Conservation (phyloP, 306 rosid genomes). For the Vachellia collinsii region DNA sequence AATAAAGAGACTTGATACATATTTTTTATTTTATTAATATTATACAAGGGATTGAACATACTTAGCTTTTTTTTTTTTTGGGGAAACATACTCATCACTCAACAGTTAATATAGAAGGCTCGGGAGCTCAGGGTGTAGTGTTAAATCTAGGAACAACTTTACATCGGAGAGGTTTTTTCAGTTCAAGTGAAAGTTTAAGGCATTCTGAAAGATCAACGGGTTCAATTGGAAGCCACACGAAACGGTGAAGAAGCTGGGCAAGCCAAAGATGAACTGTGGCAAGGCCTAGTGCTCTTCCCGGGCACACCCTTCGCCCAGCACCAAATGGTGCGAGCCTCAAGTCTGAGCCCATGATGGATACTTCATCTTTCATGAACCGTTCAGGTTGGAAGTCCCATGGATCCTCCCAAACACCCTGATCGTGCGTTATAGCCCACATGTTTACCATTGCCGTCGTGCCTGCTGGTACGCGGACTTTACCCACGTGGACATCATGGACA, state of each 20-base stretch:
- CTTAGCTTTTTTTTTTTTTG: background rate
- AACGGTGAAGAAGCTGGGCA: slow-evolving; percentile 66
- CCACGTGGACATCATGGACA: slow-evolving; percentile 65
- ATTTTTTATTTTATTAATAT: background rate
- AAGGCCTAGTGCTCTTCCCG: slow-evolving; percentile 70
- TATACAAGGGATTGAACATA: background rate
- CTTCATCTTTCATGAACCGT: slow-evolving; percentile 64
- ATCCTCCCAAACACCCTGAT: slow-evolving; percentile 69
- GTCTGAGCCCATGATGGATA: slow-evolving; percentile 76
- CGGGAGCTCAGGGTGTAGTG: background rate
- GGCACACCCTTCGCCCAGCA: slow-evolving; percentile 81
- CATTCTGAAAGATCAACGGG: slow-evolving; percentile 70
- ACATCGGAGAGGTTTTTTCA: slow-evolving; percentile 66
- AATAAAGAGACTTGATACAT: too few relatives aligned
- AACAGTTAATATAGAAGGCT: background rate
- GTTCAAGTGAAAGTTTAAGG: slow-evolving; percentile 75
- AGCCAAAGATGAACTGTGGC: slow-evolving; percentile 86
- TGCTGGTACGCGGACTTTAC: slow-evolving; percentile 67
- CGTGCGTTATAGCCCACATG: slow-evolving; percentile 96
- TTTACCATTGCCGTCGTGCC: slow-evolving; percentile 95
- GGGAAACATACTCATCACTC: background rate
- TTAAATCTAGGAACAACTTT: slow-evolving; percentile 33
- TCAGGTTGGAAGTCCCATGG: slow-evolving; percentile 76
- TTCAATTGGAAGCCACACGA: slow-evolving; percentile 62
- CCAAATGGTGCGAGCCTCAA: slow-evolving; percentile 88